Evolutionary conservation across 345 rosid genomes (phyloP).

Genomic region (Tarenaya hassleriana): DNA sequence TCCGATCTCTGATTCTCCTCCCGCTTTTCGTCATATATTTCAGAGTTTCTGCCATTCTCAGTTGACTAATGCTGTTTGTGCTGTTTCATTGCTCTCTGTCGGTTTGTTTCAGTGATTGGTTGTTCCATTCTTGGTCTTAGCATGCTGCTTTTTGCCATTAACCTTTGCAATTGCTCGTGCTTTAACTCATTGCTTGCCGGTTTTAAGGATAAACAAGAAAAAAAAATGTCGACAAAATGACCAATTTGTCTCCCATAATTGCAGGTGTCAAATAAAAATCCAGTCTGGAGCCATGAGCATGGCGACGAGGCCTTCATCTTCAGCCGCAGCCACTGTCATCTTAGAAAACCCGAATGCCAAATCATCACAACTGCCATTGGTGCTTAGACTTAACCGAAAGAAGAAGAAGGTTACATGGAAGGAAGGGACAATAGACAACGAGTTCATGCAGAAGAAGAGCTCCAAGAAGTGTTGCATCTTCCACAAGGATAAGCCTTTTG

Average conservation of each 20-base stretch:
- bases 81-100: too few species aligned
- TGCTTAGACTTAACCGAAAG: conserved; percentile 54
- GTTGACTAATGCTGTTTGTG: too few species aligned
- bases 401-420: conserved; percentile 96
- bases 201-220: not conserved
- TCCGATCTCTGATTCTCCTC: too few species aligned
- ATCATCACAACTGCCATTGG: conserved; percentile 40
- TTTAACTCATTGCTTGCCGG: not conserved
- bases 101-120: too few species aligned
- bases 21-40: too few species aligned
- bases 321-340: conserved; percentile 46
- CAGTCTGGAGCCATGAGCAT: conserved; percentile 31
- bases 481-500: conserved; percentile 89
- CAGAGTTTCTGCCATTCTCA: too few species aligned
- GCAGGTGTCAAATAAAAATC: conserved; percentile 15
- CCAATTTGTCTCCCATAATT: conserved; percentile 5
- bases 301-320: conserved; percentile 28
- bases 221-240: conserved; percentile 6
- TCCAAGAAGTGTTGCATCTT: conserved; percentile 97
- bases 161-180: too few species aligned
- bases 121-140: too few species aligned
- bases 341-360: conserved; percentile 33
- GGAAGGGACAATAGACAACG: conserved; percentile 92
- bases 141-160: too few species aligned
- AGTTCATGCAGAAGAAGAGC: conserved; percentile 91